Conservation (phyloP, 2,329 filamentous ascomycete genomes). For the Fusarium verticillioides region DNA sequence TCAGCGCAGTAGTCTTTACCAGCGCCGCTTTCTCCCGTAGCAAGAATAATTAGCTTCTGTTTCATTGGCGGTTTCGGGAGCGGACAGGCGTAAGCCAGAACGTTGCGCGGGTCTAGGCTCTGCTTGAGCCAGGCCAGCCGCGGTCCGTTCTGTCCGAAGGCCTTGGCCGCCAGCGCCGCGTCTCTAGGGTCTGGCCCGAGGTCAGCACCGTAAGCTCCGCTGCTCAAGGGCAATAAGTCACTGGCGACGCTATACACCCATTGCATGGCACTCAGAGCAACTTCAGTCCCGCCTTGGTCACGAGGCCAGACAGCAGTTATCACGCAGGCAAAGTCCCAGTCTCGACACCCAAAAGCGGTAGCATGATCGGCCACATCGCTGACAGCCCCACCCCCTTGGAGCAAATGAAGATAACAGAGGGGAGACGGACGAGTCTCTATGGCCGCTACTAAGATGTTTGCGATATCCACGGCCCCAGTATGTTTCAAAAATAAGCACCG, state of each 20-base stretch:
- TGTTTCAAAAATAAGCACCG: slow-evolving; percentile 68
- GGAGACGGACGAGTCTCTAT: slow-evolving; percentile 61
- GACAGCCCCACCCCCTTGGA: slow-evolving; percentile 68
- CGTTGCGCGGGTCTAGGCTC: slow-evolving; percentile 58
- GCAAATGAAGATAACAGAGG: slow-evolving; percentile 70
- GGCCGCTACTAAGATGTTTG: slow-evolving; percentile 55
- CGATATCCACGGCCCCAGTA: slow-evolving; percentile 53
- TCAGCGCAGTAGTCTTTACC: slow-evolving; percentile 72
- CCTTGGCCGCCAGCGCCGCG: slow-evolving; percentile 57
- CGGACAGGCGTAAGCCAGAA: slow-evolving; percentile 67
- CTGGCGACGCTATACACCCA: slow-evolving; percentile 68
- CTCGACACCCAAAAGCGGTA: slow-evolving; percentile 71
- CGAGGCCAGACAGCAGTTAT: slow-evolving; percentile 71
- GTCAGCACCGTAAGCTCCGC: slow-evolving; percentile 68
- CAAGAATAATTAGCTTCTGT: slow-evolving; percentile 64
- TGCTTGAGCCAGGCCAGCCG: slow-evolving; percentile 64
- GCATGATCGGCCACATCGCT: slow-evolving; percentile 55
- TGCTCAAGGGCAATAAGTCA: slow-evolving; percentile 60
- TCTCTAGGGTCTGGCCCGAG: slow-evolving; percentile 72
- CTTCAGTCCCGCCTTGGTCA: slow-evolving; percentile 58
- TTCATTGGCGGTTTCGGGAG: slow-evolving; percentile 53
- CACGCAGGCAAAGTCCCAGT: slow-evolving; percentile 73
- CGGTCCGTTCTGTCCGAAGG: slow-evolving; percentile 66
- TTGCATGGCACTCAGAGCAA: slow-evolving; percentile 51
- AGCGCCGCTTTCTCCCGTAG: slow-evolving; percentile 64